Conservation (phyloP, 2,329 filamentous ascomycete species). For the Diplodia seriata region DNA sequence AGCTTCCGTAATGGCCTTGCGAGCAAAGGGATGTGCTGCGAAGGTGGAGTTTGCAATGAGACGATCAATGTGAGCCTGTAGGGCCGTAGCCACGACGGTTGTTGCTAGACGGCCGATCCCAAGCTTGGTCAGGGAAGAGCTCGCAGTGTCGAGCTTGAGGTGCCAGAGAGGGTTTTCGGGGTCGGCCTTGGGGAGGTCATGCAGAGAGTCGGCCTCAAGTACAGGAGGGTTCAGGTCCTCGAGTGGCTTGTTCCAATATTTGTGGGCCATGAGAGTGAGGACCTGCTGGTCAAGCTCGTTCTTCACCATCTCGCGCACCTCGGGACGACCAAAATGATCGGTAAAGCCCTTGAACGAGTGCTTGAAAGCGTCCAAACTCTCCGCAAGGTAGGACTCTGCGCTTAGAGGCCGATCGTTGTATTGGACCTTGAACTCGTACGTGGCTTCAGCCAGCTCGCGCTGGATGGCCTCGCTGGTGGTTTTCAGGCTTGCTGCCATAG, state of each 20-base stretch:
- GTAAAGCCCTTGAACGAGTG: constrained; percentile 96
- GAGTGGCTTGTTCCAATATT: constrained; percentile 97
- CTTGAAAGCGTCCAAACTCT: constrained; percentile 95
- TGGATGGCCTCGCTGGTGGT: constrained; percentile 90
- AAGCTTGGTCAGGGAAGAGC: constrained; percentile 87
- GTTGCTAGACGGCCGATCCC: constrained; percentile 93
- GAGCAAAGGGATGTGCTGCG: constrained; percentile 86
- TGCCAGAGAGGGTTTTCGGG: constrained; percentile 89
- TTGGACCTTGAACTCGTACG: constrained; percentile 98
- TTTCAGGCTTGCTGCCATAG: constrained; percentile 92
- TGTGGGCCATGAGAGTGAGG: constrained; percentile 86
- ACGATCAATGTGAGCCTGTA: constrained; percentile 82
- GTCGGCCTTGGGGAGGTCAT: constrained; percentile 82
- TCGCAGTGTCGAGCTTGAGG: constrained; percentile 90
- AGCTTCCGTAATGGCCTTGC: constrained; percentile 90
- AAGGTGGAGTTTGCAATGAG: constrained; percentile 85
- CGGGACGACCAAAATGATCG: constrained; percentile 83
- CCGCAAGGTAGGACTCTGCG: constrained; percentile 94
- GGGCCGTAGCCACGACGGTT: constrained; percentile 84
- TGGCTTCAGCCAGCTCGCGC: constrained; percentile 94
- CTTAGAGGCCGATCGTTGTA: constrained; percentile 96
- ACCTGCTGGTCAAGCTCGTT: constrained; percentile 93
- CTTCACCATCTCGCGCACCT: constrained; percentile 90
- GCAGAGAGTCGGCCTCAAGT: constrained; percentile 74
- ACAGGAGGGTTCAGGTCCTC: constrained; percentile 74